Evolutionary conservation across 2,329 filamentous ascomycete species (phyloP), one percentile per base, ranked within the genome.

Genomic region (Moelleriella libera): DNA sequence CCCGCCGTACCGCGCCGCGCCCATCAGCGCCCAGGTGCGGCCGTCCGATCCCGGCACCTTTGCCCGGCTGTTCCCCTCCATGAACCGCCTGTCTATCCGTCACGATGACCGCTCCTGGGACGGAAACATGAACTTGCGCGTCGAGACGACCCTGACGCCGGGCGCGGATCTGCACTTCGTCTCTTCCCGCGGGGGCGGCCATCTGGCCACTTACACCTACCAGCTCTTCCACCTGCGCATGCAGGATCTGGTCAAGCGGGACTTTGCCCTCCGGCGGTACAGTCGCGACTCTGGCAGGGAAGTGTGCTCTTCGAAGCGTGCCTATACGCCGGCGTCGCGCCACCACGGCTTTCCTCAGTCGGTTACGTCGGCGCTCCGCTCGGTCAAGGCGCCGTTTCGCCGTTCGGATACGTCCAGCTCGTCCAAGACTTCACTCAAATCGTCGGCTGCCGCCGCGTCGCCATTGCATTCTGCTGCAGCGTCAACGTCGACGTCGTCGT

Each of bases 81-180:
- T 82, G 54, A 80, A 88, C 61, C 78, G 85, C 48, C 69, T 97
- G 46, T 78, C 79, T 37, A 88, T 98, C 58, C 80, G 85, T 30
- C 90, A 97, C 61, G 92, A 97, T 61, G 88, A 96, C 64, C 80
- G 86, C 45, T 92, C 88, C 0, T 67, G 82, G 4, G 90, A 98
- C 61, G 90, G 90, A 37, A 95, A 96, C 70, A 94, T 96, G 88
- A 97, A 97, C 61, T 74, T 98, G 49, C 82, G 89, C 32, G 75
- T 97, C 49, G 89, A 95, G 61, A 90, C 87, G 10, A 41, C 11
- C 40, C 40, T 21, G 40, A 12, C 40, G 40, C 7, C 40, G 10
- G n/a, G 7, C 14, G 14, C 40, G 10, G 9, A 7, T 21, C 5
- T 21, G 21, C 21, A 2, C 21, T 21, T 21, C 21, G 21, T 21